Percentiles rank a stretch among this genome's conserved stretches.
phyloP scores from a whole-genome alignment of 495 filamentous ascomycete genomes.

The Aspergillus saccharolyticus region DNA sequence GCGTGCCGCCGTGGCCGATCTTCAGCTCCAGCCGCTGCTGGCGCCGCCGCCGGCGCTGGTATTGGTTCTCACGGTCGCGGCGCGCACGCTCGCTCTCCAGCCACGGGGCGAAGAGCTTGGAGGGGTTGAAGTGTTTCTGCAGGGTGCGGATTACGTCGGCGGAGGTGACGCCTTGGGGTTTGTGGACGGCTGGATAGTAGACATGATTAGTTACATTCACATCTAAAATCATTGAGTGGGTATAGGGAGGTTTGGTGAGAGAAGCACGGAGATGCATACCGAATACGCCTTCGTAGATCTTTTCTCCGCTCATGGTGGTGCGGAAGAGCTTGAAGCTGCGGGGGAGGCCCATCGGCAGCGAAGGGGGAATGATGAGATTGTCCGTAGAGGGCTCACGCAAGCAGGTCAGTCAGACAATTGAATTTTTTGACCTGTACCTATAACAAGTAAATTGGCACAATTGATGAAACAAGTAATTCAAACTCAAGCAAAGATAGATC shows the following conservation, averaged over 20 bases:
- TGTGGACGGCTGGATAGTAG: conserved; percentile 69
- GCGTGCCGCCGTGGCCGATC: conserved; percentile 92
- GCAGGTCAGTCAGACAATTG: too few relatives aligned
- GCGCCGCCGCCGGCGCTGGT: conserved; percentile 53
- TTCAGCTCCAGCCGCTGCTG: conserved; percentile 64
- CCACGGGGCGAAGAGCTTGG: conserved; percentile 68
- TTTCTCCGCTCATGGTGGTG: conserved; percentile 52
- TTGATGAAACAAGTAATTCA: not conserved
- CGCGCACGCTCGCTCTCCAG: conserved; percentile 52
- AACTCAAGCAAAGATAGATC: too few relatives aligned
- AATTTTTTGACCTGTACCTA: too few relatives aligned
- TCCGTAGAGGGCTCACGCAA: conserved; percentile 1
- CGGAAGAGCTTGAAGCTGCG: conserved; percentile 30
- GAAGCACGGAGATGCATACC: conserved; percentile 42
- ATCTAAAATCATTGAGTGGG: not conserved
- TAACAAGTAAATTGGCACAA: not conserved
- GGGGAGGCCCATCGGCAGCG: conserved; percentile 30
- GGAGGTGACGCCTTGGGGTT: conserved; percentile 77
- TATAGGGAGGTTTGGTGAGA: not conserved
- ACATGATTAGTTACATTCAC: not conserved
- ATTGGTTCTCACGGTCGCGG: conserved; percentile 48
- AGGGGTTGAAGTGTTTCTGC: conserved; percentile 76
- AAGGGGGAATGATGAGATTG: not conserved
- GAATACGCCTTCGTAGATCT: conserved; percentile 70
- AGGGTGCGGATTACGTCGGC: conserved; percentile 83